Evolutionary conservation across 2,329 filamentous ascomycete species (phyloP).

Genomic region (Penicillium frequentans): DNA sequence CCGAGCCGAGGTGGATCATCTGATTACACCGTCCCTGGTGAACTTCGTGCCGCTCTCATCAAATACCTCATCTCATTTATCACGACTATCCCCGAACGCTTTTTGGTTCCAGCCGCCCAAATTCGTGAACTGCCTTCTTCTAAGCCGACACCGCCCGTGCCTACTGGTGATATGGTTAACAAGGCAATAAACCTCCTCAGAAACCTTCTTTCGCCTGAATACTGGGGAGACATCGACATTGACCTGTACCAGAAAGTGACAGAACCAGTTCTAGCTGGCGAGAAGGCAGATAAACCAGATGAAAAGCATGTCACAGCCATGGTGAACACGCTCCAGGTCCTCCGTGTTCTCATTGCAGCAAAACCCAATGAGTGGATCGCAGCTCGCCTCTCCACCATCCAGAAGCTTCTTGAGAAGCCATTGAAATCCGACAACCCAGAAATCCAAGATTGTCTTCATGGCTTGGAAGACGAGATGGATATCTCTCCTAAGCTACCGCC

Average conservation of each 20-base stretch:
- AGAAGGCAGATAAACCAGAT: slow-evolving; percentile 79
- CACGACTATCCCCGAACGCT: slow-evolving; percentile 82
- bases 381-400: slow-evolving; percentile 71
- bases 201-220: slow-evolving; percentile 79
- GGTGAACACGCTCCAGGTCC: slow-evolving; percentile 89
- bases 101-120: slow-evolving; percentile 70
- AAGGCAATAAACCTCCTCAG: slow-evolving; percentile 80
- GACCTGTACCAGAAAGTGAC: slow-evolving; percentile 90
- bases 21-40: slow-evolving; percentile 68
- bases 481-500: slow-evolving; percentile 71
- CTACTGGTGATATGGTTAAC: slow-evolving; percentile 75
- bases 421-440: slow-evolving; percentile 86
- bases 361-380: slow-evolving; percentile 91
- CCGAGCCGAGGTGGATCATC: slow-evolving; percentile 50
- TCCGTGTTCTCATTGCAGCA: slow-evolving; percentile 83
- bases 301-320: slow-evolving; percentile 84
- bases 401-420: slow-evolving; percentile 87
- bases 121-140: slow-evolving; percentile 56
- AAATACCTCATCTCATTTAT: slow-evolving; percentile 97
- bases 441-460: slow-evolving; percentile 88
- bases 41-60: slow-evolving; percentile 75
- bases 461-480: slow-evolving; percentile 67
- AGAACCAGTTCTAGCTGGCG: slow-evolving; percentile 78
- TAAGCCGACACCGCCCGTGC: slow-evolving; percentile 51
- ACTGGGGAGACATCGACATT: slow-evolving; percentile 89